Conservation (phyloP, 2,329 filamentous ascomycete genomes). For the Fonsecaea nubica region DNA sequence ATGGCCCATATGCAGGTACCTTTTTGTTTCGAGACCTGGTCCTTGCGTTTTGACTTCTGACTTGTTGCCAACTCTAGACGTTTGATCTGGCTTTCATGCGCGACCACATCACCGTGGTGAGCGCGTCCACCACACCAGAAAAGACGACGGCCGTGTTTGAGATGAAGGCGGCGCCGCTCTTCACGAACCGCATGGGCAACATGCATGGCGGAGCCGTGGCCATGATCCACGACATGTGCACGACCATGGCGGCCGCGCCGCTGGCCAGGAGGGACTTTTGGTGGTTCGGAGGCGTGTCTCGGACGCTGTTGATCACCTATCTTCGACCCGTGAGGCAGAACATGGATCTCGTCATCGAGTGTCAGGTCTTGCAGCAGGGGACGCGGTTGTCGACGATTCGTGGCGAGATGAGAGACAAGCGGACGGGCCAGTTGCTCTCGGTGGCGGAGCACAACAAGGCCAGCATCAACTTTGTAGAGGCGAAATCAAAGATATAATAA, state of each 20-base stretch:
- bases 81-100: constrained; percentile 27
- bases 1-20: neutral
- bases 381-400: constrained; percentile 17
- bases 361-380: constrained; percentile 22
- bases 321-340: constrained; percentile 20
- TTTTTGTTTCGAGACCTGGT: neutral
- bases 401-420: constrained; percentile 21
- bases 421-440: constrained; percentile 15
- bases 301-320: constrained; percentile 25
- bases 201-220: constrained; percentile 26
- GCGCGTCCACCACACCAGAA: constrained; percentile 5
- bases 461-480: constrained; percentile 18
- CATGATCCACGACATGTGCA: constrained; percentile 26
- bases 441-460: constrained; percentile 24
- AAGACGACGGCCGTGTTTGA: constrained; percentile 25
- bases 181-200: constrained; percentile 26
- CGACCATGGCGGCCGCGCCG: constrained; percentile 22
- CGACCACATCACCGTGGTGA: constrained; percentile 22
- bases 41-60: neutral
- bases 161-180: constrained; percentile 22
- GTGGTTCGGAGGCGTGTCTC: constrained; percentile 23
- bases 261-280: constrained; percentile 25
- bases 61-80: neutral
- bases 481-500: constrained; percentile 10
- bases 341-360: constrained; percentile 23